Percentiles rank a stretch among this genome's conserved stretches.
Evolutionary conservation across 345 rosid genomes (phyloP).

Genomic region (Sonneratia alba): DNA sequence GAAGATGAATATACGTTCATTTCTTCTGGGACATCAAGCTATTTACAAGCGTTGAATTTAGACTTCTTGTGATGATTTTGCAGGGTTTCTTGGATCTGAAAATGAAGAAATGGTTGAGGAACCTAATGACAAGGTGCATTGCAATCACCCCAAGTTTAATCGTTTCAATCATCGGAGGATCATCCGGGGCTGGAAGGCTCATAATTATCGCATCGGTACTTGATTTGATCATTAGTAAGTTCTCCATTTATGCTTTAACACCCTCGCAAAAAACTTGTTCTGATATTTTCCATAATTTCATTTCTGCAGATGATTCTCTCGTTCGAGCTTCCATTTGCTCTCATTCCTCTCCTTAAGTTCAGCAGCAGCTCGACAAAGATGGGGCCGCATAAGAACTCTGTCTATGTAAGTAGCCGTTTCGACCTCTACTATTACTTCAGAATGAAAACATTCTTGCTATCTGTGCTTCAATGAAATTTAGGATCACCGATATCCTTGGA

Average conservation of each 20-base stretch:
- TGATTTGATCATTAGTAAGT: no score
- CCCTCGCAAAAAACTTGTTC: not conserved
- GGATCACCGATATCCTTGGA: not conserved
- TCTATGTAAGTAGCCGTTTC: not conserved
- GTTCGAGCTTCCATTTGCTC: conserved; percentile 65
- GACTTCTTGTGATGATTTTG: not conserved
- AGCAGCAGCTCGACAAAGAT: conserved; percentile 55
- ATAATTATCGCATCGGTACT: conserved; percentile 62
- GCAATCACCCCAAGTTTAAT: conserved; percentile 59
- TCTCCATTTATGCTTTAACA: not conserved
- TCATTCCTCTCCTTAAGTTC: conserved; percentile 64
- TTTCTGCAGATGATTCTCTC: conserved; percentile 56
- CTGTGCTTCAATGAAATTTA: no score
- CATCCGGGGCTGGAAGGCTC: conserved; percentile 44
- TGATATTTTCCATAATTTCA: not conserved
- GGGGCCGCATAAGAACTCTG: conserved; percentile 68
- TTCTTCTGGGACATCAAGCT: not conserved
- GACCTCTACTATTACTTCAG: not conserved
- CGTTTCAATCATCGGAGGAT: conserved; percentile 46
- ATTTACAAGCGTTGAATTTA: not conserved
- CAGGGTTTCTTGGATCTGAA: conserved; percentile 61
- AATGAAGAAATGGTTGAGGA: conserved; percentile 50
- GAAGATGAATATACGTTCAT: not conserved
- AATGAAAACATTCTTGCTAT: not conserved
- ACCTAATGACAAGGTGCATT: conserved; percentile 47